Evolutionary conservation across 163 green algal species (phyloP), one percentile per base, ranked within the genome.

Genomic region (Prototheca wickerhamii): DNA sequence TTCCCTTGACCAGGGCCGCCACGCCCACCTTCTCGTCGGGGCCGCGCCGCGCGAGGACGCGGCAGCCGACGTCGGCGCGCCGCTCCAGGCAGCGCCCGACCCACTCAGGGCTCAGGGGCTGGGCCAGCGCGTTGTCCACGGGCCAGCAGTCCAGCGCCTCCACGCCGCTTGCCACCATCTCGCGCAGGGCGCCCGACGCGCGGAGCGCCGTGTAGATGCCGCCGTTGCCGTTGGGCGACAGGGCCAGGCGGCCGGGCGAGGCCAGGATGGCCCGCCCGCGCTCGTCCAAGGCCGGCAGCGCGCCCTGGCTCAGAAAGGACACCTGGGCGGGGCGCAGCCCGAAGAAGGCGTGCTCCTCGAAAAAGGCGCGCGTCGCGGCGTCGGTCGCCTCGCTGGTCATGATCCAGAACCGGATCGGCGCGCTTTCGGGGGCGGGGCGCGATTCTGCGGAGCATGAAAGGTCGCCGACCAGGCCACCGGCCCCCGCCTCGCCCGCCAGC

Each of bases 331-430:
- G 58, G 2, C 74, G 17, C 28, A 96, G 69, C 8, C 88, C 88
- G 69, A 95, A 96, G 69, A 75, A 87, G 40, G 42, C 50, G 59
- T 92, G 59, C 33, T 72, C 52, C 42, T 77, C 29, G 67, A 98
- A 97, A 71, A 86, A 87, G 4, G 67, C 63, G 21, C 63, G 51
- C 34, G 93, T 98, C 4, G 78, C 74, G 3, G 73, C 68, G 63
- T 98, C 83, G 20, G 92, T 98, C 59, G 87, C 82, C 21, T 76
- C 61, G 64, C 81, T 93, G 15, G 89, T 97, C 88, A 98, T 96
- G 71, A 98, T 87, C 78, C 91, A 94, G 84, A 85, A 95, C 3
- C 61, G 78, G 34, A 96, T 40, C 2, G 62, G 68, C 12, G 33
- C 68, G 34, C 55, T 65, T 77, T 65, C 72, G 60, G 21, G 25